Base-by-base conservation (phyloP, 805 yeast species). In the Teunomyces atbi region DNA sequence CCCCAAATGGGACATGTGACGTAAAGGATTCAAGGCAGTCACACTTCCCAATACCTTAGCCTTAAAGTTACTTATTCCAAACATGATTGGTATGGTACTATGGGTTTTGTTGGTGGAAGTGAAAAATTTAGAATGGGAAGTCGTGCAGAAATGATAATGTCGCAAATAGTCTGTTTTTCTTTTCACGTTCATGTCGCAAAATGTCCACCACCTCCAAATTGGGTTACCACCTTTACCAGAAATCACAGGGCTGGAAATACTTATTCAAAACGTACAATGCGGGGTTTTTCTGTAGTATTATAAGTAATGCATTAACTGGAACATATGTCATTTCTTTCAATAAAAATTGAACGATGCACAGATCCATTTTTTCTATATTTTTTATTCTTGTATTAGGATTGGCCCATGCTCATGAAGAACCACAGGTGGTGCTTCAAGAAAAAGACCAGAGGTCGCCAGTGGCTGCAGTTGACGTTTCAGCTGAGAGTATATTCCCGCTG, bases 1-100 rank as follows among this genome's bases (percentile, higher is more conserved):
- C 2, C 86, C 81, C 52, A 86, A 18, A 20, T 41, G 44, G 6
- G 39, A n/a, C 27, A 36, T 19, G 27, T 36, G 26, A 20, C 39
- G 39, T n/a, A 36, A 21, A 4, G 39, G 39, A 26, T 36, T 36
- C 28, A 20, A 36, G n/a, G 39, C 28, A 36, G 28, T 36, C 12
- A 36, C 39, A n/a, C 39, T 28, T 21, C 28, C 39, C 39, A 36
- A 36, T 26, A 36, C 16, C 28, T 19, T 36, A 28, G 39, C 27
- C 28, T 36, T 36, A 20, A 36, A n/a, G 39, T 36, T 36, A 12
- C 39, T 21, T 36, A 36, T 36, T 36, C 39, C 39, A 36, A 36
- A 36, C 39, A 36, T 36, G 39, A 19, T 36, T 36, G 15, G 33
- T 30, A 12, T 20, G 23, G 15, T 12, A 21, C 13, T 19, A 11